A percentile compares a stretch with the other conserved stretches of the same genome.
phyloP scores from a whole-genome alignment of 1,284 basidiomycete genomes.

The Athelia psychrophila region DNA sequence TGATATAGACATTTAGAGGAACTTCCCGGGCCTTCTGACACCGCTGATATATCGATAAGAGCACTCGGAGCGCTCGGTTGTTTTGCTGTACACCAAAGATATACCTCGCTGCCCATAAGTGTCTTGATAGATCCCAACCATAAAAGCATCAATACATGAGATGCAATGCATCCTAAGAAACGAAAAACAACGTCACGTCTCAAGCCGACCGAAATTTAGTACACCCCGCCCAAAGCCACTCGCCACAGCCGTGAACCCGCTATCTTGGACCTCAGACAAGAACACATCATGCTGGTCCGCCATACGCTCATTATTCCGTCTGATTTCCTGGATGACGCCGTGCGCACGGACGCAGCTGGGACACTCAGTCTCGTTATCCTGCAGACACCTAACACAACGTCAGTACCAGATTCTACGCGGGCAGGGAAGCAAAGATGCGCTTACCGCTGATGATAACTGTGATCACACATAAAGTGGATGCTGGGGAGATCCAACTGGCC shows the following conservation, averaged over 20 bases:
- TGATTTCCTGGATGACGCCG: conserved; percentile 85
- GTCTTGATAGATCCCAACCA: too few relatives aligned
- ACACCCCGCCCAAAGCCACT: conserved; percentile 78
- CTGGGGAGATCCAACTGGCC: conserved; percentile 90
- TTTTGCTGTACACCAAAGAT: too few relatives aligned
- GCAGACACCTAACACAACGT: conserved; percentile 58
- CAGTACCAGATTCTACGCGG: conserved; percentile 1
- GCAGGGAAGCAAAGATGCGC: conserved; percentile 16
- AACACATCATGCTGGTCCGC: conserved; percentile 91
- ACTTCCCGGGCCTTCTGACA: too few relatives aligned
- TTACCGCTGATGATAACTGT: conserved; percentile 93
- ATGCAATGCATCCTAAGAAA: too few relatives aligned
- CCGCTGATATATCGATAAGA: too few relatives aligned
- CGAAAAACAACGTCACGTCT: too few relatives aligned
- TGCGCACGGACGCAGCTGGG: conserved; percentile 85
- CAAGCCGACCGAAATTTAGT: conserved; percentile 44
- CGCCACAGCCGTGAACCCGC: conserved; percentile 81
- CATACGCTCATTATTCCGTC: conserved; percentile 78
- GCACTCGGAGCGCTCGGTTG: too few relatives aligned
- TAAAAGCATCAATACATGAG: too few relatives aligned
- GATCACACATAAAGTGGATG: conserved; percentile 98
- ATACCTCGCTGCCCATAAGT: too few relatives aligned
- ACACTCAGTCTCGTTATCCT: conserved; percentile 86
- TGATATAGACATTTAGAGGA: too few relatives aligned
- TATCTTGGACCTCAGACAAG: conserved; percentile 79